Evolutionary conservation across 345 rosid species (phyloP).

Genomic region (Anastatica hierochuntica): DNA sequence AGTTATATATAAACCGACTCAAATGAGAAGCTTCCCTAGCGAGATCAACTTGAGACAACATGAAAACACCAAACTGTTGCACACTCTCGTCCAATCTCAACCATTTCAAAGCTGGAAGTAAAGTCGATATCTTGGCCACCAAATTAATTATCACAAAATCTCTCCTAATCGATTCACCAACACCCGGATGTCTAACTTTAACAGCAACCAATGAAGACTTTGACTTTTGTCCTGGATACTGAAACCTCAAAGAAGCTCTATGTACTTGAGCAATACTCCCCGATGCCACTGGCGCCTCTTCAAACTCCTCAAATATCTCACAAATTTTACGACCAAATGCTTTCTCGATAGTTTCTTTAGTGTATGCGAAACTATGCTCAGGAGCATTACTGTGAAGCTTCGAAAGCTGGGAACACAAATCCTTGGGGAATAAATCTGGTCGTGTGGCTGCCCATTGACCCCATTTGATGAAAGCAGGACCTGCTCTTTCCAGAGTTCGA

Average conservation of each 20-base stretch:
- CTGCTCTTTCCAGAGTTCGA: constrained; percentile 71
- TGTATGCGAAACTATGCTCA: constrained; percentile 77
- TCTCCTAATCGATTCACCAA: constrained; percentile 90
- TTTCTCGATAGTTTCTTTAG: constrained; percentile 72
- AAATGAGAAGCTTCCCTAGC: constrained; percentile 98
- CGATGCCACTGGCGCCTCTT: constrained; percentile 89
- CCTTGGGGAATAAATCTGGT: constrained; percentile 92
- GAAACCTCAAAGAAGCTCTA: constrained; percentile 74
- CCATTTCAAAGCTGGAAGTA: constrained; percentile 86
- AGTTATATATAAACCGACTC: constrained; percentile 88
- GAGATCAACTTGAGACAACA: constrained; percentile 99
- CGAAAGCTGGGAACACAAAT: constrained; percentile 78
- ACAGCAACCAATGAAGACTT: constrained; percentile 87
- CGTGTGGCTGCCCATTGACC: constrained; percentile 99
- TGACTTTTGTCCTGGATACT: constrained; percentile 66
- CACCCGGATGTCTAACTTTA: constrained; percentile 99
- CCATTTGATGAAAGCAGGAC: constrained; percentile 99
- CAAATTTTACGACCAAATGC: constrained; percentile 84
- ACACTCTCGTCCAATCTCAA: constrained; percentile 92
- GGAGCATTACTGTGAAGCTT: constrained; percentile 91
- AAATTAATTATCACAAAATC: constrained; percentile 80
- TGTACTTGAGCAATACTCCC: constrained; percentile 99
- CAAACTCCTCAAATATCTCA: constrained; percentile 79
- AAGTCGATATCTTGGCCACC: constrained; percentile 58
- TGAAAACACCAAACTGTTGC: constrained; percentile 94